Base-by-base conservation (phyloP, 1,284 basidiomycete species). In the Bjerkandera adusta region DNA sequence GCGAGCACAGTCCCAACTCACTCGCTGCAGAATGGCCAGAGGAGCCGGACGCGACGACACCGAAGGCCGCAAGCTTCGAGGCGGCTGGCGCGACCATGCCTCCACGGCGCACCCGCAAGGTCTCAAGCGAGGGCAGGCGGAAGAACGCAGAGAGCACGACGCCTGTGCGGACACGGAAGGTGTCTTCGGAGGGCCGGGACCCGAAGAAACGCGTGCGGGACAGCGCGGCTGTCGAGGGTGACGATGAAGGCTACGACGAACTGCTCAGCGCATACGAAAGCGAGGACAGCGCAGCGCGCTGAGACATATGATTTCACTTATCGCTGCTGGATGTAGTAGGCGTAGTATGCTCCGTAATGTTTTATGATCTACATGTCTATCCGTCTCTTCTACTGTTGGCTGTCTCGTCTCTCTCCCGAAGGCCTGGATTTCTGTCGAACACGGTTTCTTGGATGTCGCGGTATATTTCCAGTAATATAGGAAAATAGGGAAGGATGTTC, bases 201-300 rank as follows among this genome's bases (percentile, higher is more conserved):
- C 48, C 49, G 41, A 68, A 66, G 45, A 43, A 22, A 12, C 65
- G 61, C 27, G 59, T 57, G 41, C 68, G 76, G 38, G 79, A 82
- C 34, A 86, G 81, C 57, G 77, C 71, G 22, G 83, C 82, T 1
- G 80, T 83, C 43, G 83, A 87, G 46, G 85, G 85, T 2, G 85
- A 88, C 51, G 85, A 88, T 53, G 85, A 88, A 59, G 85, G 83
- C 5, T 89, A 88, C 48, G 84, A 84, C 52, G 86, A 88, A 24
- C 59, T 89, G 46, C 61, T 89, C 53, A 86, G 83, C 60, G 85
- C 85, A 20, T 89, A 89, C 57, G 86, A 88, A 65, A 88, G 86
- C 57, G 85, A 88, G 50, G 67, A 66, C 29, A 58, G 40, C 25
- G 46, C 32, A n/a, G 22, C 29, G 27, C 29, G 40, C 11, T 55